A percentile compares a stretch with the other conserved stretches of the same genome.
Conservation (phyloP, 108 stramenopile species). For the Heterococcus sp. region DNA sequence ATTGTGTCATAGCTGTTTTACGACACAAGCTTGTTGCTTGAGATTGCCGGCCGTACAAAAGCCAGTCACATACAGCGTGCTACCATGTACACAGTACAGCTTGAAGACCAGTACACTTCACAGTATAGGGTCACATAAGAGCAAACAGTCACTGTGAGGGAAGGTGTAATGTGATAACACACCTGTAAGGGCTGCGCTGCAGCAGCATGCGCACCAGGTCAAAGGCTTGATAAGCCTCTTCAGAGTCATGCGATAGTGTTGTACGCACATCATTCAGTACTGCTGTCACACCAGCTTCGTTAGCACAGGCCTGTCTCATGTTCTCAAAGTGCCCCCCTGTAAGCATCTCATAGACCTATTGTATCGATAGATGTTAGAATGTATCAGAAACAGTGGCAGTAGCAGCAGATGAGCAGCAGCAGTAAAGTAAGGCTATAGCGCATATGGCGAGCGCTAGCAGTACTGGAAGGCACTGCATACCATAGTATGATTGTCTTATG, state of each 20-base stretch:
- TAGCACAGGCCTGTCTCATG: background rate
- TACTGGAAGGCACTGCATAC: no score
- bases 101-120: background rate
- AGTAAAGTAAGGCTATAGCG: no score
- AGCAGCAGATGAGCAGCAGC: no score
- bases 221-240: background rate
- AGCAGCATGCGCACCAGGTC: background rate
- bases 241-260: background rate
- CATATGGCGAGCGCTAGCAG: no score
- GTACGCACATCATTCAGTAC: background rate
- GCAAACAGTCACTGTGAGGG: no score
- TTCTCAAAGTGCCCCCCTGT: background rate
- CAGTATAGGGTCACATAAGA: no score
- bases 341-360: background rate
- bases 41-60: no score
- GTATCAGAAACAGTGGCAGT: no score
- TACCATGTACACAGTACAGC: background rate
- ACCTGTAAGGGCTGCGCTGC: background rate
- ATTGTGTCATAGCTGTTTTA: no score
- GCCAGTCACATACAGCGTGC: background rate
- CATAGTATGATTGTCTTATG: no score
- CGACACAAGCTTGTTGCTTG: no score
- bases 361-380: no score
- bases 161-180: background rate
- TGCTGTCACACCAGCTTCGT: background rate